A percentile compares a stretch with the other conserved stretches of the same genome.
Evolutionary conservation across 768 basidiomycete genomes (phyloP).

Genomic region (Ramaria sp.): DNA sequence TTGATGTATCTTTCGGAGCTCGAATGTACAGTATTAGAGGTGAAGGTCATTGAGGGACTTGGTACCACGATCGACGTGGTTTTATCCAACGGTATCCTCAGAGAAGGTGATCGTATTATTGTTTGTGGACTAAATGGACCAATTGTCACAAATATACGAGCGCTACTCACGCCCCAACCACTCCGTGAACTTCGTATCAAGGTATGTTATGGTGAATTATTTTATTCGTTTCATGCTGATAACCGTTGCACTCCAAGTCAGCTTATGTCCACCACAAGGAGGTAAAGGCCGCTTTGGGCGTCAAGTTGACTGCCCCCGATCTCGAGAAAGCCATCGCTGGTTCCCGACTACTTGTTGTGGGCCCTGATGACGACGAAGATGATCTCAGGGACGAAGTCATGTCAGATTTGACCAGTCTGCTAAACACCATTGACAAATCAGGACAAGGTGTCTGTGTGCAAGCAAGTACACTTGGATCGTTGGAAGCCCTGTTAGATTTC

Average conservation of each 20-base stretch:
- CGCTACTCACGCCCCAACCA: constrained; percentile 91
- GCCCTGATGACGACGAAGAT: constrained; percentile 95
- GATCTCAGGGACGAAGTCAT: constrained; percentile 91
- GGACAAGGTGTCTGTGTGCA: constrained; percentile 98
- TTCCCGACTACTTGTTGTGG: constrained; percentile 82
- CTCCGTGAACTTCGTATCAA: constrained; percentile 92
- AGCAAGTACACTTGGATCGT: constrained; percentile 90
- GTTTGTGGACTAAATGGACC: constrained; percentile 96
- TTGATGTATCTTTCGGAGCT: constrained; percentile 97
- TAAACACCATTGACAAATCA: constrained; percentile 87
- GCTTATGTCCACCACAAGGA: constrained; percentile 95
- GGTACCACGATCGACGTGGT: constrained; percentile 98
- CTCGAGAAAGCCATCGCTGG: constrained; percentile 98
- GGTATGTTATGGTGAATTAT: constrained; percentile 32
- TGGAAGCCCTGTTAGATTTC: constrained; percentile 96
- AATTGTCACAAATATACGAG: constrained; percentile 90
- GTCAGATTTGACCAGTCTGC: constrained; percentile 83
- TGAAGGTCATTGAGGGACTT: constrained; percentile 96
- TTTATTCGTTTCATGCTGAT: not conserved
- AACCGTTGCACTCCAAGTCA: constrained; percentile 40
- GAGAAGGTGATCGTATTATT: constrained; percentile 89
- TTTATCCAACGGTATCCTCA: constrained; percentile 85
- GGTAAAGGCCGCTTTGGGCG: constrained; percentile 92
- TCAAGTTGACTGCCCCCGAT: constrained; percentile 91
- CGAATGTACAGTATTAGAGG: constrained; percentile 96